These are phyloP conservation scores for Chamaecrista fasciculata DNA, from an alignment of 306 rosid species.

Conservation along the genomic window DNA sequence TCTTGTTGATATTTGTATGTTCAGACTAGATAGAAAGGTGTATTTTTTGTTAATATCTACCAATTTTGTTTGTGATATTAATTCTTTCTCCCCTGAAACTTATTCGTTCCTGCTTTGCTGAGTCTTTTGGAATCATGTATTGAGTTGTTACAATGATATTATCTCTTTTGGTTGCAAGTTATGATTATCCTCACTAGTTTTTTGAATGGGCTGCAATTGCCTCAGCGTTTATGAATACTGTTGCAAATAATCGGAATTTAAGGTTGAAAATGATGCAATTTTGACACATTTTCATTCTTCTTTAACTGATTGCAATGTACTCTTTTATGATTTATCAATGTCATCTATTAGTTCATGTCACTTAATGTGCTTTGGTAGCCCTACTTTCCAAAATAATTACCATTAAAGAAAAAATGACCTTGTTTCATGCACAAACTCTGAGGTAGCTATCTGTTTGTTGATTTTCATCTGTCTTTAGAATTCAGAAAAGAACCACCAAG, in stretches of 20 bases:
- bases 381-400: not conserved
- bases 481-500: not conserved
- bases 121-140: not conserved
- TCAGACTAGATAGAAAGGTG: not conserved
- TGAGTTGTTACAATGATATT: not conserved
- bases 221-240: not conserved
- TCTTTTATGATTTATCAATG: not conserved
- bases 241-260: not conserved
- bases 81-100: not conserved
- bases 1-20: not conserved
- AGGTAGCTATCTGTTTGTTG: not conserved
- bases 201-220: not conserved
- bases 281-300: not conserved
- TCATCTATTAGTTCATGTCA: not conserved
- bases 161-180: too few species aligned
- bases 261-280: constrained; percentile 3
- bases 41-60: not conserved
- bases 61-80: not conserved
- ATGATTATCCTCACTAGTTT: not conserved
- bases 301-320: not conserved
- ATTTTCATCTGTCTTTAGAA: not conserved
- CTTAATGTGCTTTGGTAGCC: constrained; percentile 5
- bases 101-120: not conserved
- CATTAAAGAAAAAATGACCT: constrained; percentile 2
- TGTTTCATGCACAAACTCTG: not conserved